Evolutionary conservation across 208 protist genomes (phyloP), one percentile per base, ranked within the genome.

Genomic region (Wallacemonas sp.): DNA sequence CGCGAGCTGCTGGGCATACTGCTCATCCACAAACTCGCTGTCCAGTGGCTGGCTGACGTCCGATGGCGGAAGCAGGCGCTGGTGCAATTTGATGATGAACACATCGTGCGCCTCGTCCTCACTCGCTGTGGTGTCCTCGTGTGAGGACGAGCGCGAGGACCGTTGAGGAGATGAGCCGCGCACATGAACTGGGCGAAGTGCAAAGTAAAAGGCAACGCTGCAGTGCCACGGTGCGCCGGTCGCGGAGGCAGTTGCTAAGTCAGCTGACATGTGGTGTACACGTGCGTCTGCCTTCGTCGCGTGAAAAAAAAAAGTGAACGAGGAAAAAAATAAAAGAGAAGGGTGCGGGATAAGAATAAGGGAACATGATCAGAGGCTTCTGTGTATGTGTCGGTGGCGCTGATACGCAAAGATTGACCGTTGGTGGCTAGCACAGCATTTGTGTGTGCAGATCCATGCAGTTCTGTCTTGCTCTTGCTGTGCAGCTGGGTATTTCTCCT

Each of bases 31-130:
- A 14, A 80, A 71, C 31, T 82, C 78, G 51, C 49, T 63, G 21
- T 55, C 65, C 0, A 75, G 21, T 1, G 26, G 36, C 0, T 66
- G 62, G 42, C 53, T 70, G 2, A 82, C 60, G 0, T 49, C 56
- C 2, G 76, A 72, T 0, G 84, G 80, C 1, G 86, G 90, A n/a
- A 95, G 70, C 15, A 95, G 76, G 30, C 34, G 70, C 46, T 85
- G 72, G 54, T 95, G 90, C 21, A 95, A 75, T 27, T 63, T 68
- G 41, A 95, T 82, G 2, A 89, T 72, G 60, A 68, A 81, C 5
- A 93, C 26, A 0, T 27, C 21, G 34, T 61, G 27, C 28, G 5
- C 4, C 26, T 47, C 47, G 15, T 38, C 45, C 21, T n/a, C 5
- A 1, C 26, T 59, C 15, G 47, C 53, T 47, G n/a, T 58, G 30